phyloP scores from a whole-genome alignment of 1,284 basidiomycete species.

The Sanghuangporus weigelae region DNA sequence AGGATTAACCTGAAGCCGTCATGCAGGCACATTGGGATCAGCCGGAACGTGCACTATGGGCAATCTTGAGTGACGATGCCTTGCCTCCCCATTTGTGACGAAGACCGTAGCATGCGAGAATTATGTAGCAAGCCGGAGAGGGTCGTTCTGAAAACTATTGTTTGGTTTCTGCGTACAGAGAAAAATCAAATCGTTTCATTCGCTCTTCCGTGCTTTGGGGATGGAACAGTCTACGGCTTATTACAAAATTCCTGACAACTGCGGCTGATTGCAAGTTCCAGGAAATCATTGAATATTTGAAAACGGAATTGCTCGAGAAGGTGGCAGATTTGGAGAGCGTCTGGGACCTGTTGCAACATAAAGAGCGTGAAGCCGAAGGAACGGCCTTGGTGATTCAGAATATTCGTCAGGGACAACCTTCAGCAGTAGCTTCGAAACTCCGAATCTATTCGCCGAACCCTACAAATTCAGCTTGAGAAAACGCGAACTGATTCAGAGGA shows the following conservation, averaged over 20 bases:
- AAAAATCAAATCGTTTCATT: too few relatives aligned
- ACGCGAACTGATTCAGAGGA: background rate
- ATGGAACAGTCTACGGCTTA: too few relatives aligned
- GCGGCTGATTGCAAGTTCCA: background rate
- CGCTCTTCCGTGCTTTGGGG: too few relatives aligned
- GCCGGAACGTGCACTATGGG: background rate
- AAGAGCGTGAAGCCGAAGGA: background rate
- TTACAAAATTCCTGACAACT: too few relatives aligned
- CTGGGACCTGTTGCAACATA: background rate
- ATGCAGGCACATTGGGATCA: slow-evolving; percentile 7
- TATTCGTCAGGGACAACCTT: background rate
- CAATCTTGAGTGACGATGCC: background rate
- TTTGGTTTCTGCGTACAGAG: too few relatives aligned
- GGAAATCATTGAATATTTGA: background rate
- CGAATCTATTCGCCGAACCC: background rate
- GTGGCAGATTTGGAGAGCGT: background rate
- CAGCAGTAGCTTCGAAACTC: background rate
- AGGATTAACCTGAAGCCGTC: background rate
- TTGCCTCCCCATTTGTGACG: background rate
- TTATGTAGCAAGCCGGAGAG: too few relatives aligned
- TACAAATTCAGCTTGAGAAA: background rate
- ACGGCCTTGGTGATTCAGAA: background rate
- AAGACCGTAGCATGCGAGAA: background rate
- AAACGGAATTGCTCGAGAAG: background rate
- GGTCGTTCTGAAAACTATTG: too few relatives aligned